A percentile compares a stretch with the other conserved stretches of the same genome.
These are phyloP conservation scores for Verbena officinalis DNA, from an alignment of 257 asterid genomes.

Conservation along the genomic window DNA sequence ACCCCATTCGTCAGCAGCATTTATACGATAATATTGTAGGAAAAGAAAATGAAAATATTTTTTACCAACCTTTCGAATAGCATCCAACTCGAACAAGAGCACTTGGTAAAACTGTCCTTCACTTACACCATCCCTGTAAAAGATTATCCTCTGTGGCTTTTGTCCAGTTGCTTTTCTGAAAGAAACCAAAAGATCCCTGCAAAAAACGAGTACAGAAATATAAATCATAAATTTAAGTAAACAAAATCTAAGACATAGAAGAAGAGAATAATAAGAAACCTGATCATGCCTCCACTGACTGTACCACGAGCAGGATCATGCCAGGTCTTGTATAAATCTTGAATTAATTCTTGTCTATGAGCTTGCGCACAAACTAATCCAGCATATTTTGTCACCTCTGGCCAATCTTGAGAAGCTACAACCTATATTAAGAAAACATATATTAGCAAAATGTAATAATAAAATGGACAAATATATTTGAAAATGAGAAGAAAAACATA, in stretches of 20 bases:
- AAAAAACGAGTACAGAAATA: conserved; percentile 24
- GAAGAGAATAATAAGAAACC: conserved; percentile 42
- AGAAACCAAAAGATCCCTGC: conserved; percentile 94
- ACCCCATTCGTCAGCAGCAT: conserved; percentile 16
- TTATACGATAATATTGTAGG: background rate
- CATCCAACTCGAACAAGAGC: conserved; percentile 88
- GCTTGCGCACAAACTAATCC: conserved; percentile 99
- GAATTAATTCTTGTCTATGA: conserved; percentile 94
- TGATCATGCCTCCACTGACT: conserved; percentile 98
- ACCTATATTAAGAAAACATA: conserved; percentile 54
- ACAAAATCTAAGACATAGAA: background rate
- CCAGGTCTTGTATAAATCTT: conserved; percentile 97
- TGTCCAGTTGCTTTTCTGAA: conserved; percentile 98
- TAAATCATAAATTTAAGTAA: background rate
- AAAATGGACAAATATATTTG: background rate
- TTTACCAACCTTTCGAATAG: conserved; percentile 76
- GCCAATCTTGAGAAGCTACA: conserved; percentile 99
- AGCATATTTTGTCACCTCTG: conserved; percentile 97
- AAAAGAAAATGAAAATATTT: background rate
- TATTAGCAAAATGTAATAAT: conserved; percentile 17
- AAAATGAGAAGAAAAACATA: conserved; percentile 37
- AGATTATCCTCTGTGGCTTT: conserved; percentile 97
- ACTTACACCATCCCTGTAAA: conserved; percentile 98
- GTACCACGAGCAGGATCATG: conserved; percentile 94
- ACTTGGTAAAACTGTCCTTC: conserved; percentile 99